phyloP scores from a whole-genome alignment of 805 yeast species.

The Kuraishia hungarica region DNA sequence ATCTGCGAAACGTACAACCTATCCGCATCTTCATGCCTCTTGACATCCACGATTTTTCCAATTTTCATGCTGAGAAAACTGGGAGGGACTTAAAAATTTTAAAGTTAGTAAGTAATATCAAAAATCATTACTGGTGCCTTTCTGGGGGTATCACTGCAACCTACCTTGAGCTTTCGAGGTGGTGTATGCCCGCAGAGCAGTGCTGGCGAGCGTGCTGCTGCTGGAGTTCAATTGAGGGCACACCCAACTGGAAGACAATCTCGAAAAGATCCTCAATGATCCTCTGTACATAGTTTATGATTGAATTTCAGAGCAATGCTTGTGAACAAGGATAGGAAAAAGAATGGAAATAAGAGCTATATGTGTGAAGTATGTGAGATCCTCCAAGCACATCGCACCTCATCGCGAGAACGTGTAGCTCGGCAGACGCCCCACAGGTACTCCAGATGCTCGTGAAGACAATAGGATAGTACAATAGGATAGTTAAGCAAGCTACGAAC shows the following conservation, averaged over 20 bases:
- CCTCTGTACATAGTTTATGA: neutral
- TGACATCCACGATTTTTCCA: constrained; percentile 38
- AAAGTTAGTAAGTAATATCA: no score
- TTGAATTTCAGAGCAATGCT: neutral
- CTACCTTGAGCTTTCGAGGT: neutral
- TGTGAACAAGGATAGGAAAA: neutral
- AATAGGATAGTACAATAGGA: no score
- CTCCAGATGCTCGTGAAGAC: no score
- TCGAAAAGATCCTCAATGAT: neutral
- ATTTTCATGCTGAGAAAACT: constrained; percentile 24
- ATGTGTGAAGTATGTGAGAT: no score
- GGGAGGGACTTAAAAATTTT: neutral
- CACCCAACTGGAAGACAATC: neutral
- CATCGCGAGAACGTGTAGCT: no score
- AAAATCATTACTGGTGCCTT: neutral
- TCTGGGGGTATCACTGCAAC: neutral
- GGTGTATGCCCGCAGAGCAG: neutral
- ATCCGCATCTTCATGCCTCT: constrained; percentile 49
- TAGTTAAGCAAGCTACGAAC: no score
- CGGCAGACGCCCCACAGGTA: no score
- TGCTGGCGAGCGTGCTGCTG: neutral
- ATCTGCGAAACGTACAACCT: constrained; percentile 49
- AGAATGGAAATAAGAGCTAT: neutral
- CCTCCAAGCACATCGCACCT: no score
- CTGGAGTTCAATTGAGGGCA: neutral